These are phyloP conservation scores for Corinectria fuckeliana DNA, from an alignment of 2,329 filamentous ascomycete species.

Conservation along the genomic window DNA sequence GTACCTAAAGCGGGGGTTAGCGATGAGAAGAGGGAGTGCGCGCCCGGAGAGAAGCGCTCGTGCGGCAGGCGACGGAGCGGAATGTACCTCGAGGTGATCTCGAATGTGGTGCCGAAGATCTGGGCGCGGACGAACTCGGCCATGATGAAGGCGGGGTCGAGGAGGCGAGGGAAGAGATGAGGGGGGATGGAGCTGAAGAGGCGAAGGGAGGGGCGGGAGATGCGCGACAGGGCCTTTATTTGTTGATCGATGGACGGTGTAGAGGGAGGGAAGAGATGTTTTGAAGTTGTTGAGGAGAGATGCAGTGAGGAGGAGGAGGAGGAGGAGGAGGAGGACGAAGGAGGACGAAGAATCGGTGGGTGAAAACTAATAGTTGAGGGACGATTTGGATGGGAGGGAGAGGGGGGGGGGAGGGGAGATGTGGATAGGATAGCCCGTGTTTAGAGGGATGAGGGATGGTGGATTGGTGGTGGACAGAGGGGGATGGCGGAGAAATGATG, in stretches of 20 bases:
- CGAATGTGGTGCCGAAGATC: constrained; percentile 99
- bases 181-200: not conserved
- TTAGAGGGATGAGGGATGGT: constrained; percentile 5
- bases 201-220: not conserved
- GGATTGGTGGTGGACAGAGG: not conserved
- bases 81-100: constrained; percentile 93
- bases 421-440: constrained; percentile 17
- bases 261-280: not conserved
- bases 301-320: not conserved
- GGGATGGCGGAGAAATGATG: not conserved
- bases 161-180: constrained; percentile 15
- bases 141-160: constrained; percentile 66
- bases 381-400: constrained; percentile 2
- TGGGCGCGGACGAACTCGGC: constrained; percentile 99
- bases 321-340: not conserved
- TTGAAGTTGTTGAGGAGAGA: not conserved
- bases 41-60: not conserved
- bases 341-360: constrained; percentile 7
- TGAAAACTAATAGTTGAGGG: constrained; percentile 14
- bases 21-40: not conserved
- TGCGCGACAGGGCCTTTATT: not conserved
- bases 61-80: not conserved
- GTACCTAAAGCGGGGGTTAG: constrained; percentile 67
- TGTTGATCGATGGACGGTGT: constrained; percentile 1
- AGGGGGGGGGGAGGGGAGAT: not conserved